Conservation (phyloP, 1,284 basidiomycete species). For the Phellinidium pouzarii region DNA sequence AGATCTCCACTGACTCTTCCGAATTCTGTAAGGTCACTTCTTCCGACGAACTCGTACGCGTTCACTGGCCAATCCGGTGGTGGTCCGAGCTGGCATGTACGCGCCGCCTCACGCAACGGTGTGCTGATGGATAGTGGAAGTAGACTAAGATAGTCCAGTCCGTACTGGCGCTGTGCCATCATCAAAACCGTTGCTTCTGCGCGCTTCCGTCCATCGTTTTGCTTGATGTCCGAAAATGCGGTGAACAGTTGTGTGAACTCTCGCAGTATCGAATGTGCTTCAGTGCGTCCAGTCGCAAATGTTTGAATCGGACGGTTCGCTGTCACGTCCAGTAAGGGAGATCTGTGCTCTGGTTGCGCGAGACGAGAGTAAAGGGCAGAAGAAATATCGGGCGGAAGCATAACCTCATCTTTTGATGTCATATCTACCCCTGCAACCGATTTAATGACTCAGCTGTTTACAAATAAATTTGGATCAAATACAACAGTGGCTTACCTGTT, state of each 20-base stretch:
- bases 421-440: constrained; percentile 6
- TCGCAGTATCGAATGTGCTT: constrained; percentile 44
- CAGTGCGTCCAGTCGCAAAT: constrained; percentile 52
- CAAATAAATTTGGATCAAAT: no score
- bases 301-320: constrained; percentile 26
- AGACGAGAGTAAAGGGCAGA: constrained; percentile 26
- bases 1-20: constrained; percentile 38
- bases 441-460: no score
- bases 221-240: constrained; percentile 46
- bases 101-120: constrained; percentile 76
- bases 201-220: constrained; percentile 46
- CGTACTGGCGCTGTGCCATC: constrained; percentile 50
- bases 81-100: constrained; percentile 76
- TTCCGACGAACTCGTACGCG: constrained; percentile 71
- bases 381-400: constrained; percentile 32
- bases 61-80: constrained; percentile 63
- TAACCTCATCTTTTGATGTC: constrained; percentile 11
- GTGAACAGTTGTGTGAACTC: constrained; percentile 44
- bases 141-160: constrained; percentile 40
- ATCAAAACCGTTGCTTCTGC: constrained; percentile 57
- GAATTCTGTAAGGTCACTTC: constrained; percentile 72
- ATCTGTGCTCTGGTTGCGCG: constrained; percentile 11
- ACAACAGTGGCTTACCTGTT: constrained; percentile 31
- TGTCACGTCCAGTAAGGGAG: background rate
- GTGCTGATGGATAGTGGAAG: constrained; percentile 72